Base-by-base conservation (phyloP, 2,329 filamentous ascomycete species). In the Akanthomyces dipterigenus region DNA sequence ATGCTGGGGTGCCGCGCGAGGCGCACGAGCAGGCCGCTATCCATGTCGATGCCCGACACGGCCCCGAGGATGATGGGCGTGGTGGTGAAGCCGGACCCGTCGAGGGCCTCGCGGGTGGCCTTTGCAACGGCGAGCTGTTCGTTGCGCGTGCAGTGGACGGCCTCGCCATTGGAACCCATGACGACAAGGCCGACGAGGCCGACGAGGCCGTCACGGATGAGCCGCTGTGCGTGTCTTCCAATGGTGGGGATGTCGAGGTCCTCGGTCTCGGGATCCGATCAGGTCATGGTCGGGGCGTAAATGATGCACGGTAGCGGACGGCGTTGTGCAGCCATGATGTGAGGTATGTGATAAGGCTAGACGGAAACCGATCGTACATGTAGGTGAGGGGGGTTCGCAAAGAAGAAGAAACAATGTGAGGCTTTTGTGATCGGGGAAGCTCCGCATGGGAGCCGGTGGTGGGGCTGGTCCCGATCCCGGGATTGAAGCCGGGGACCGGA, bases 101-200 rank as follows among this genome's bases (percentile, higher is more conserved):
- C 88, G 53, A 96, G 83, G 20, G 91, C 91, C 71, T 91, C 88
- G 61, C 91, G 86, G 9, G 90, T 93, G 58, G 91, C 89, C 70
- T 80, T 80, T 20, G 89, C 93, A 65, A 95, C 87, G 36, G 84
- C 83, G 53, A 85, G 74, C 73, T 92, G 92, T 76, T 96, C 91
- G 64, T 88, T 84, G 49, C 85, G 84, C 59, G 88, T 90, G 69
- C 93, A 87, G 78, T 96, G 91, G 61, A 91, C 88, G 26, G 91
- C 91, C 78, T 96, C 91, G 63, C 91, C 91, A 75, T 96, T 96
- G 67, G 91, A 96, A 64, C 92, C 91, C 88, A 95, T 91, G 67
- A 88, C 88, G 48, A 95, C 89, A 28, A 96, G 82, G 40, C 91
- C 91, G 53, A 87, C 89, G 12, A 96, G 84, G 9, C 92, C 92